phyloP scores from a whole-genome alignment of 78 protist genomes.

The Salpingoeca rosetta region DNA sequence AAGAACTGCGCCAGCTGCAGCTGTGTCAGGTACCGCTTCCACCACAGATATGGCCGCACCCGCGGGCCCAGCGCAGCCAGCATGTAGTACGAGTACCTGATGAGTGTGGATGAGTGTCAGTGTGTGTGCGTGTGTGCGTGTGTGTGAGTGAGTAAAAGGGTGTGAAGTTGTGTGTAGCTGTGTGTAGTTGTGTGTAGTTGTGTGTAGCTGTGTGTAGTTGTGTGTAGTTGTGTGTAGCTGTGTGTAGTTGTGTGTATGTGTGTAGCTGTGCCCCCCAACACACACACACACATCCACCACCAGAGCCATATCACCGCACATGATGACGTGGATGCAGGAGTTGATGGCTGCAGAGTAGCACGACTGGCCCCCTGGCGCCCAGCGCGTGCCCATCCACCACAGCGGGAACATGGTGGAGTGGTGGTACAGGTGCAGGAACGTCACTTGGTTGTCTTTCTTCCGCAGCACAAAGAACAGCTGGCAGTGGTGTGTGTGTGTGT shows the following conservation, averaged over 20 bases:
- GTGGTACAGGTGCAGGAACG: conserved; percentile 49
- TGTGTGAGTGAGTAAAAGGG: too few species aligned
- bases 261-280: too few species aligned
- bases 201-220: too few species aligned
- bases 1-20: conserved; percentile 48
- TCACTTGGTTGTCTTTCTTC: background rate
- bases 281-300: background rate
- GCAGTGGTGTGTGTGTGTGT: too few species aligned
- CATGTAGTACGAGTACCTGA: conserved; percentile 37
- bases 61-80: conserved; percentile 21
- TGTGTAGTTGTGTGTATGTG: too few species aligned
- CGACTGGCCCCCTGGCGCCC: conserved; percentile 49
- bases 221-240: too few species aligned
- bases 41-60: conserved; percentile 10
- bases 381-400: conserved; percentile 41
- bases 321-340: conserved; percentile 39
- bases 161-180: too few species aligned
- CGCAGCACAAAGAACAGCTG: background rate
- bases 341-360: conserved; percentile 34
- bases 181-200: too few species aligned
- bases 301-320: conserved; percentile 10
- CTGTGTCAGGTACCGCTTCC: conserved; percentile 56
- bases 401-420: conserved; percentile 30
- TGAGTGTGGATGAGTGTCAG: too few species aligned
- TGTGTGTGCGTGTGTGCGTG: too few species aligned